Base-by-base conservation (phyloP, 2,329 filamentous ascomycete genomes). In the Microsporum audouinii region DNA sequence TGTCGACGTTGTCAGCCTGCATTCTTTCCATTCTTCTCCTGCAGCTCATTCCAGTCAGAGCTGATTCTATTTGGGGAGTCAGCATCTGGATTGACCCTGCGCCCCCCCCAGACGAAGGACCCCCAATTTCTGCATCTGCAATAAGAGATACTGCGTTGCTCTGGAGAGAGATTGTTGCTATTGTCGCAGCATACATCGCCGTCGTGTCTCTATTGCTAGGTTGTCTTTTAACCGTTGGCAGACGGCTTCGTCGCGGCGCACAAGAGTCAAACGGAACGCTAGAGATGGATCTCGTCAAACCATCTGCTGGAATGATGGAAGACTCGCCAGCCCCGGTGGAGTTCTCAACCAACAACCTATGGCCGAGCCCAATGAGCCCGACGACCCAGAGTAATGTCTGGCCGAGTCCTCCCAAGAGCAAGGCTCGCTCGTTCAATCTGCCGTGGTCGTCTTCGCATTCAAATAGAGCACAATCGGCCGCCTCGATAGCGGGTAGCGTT, bases 111-210 rank as follows among this genome's bases (percentile, higher is more conserved):
- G 80, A 84, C 72, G 76, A 84, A 73, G 83, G 83, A 5, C 82
- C 85, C 62, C 77, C 82, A 6, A 71, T 84, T 51, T 84, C 84
- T 45, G 78, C 79, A 60, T 74, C 79, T 67, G 82, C 85, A 41
- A 72, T 84, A 57, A 78, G 84, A 67, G 80, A 91, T 71, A 77
- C 77, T 65, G 75, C 80, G 17, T 84, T 87, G 61, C 82, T 96
- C 27, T 89, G 91, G 17, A 86, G 84, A 62, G 87, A 96, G 73
- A 86, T 96, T 67, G 87, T 88, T 65, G 89, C 86, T 66, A 88
- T 97, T 63, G 81, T 92, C 62, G 90, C 86, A 63, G 86, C 88
- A 62, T 96, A 96, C 83, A 80, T 91, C 62, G 73, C 89, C 63
- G 88, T 85, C 39, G 80, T 95, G 70, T 79, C 90, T 68, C 74